Evolutionary conservation across 1,284 basidiomycete genomes (phyloP).

Genomic region (Puccinia sorghi): DNA sequence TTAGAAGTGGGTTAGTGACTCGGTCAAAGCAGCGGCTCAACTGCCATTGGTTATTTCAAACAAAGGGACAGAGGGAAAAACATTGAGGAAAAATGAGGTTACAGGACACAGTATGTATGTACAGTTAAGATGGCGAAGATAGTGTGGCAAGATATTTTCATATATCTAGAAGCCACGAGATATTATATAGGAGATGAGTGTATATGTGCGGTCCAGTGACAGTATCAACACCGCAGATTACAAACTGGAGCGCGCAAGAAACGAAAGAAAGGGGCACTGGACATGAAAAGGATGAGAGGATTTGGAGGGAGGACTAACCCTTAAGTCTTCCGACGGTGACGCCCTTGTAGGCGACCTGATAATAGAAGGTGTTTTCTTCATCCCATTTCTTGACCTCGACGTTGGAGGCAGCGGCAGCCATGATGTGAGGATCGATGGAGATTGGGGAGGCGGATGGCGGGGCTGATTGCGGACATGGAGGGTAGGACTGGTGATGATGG

Average conservation of each 20-base stretch:
- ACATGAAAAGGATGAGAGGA: too few species aligned
- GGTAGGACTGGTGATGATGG: neutral
- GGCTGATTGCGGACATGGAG: constrained; percentile 11
- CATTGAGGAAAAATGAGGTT: too few species aligned
- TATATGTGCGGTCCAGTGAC: too few species aligned
- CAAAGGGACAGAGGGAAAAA: too few species aligned
- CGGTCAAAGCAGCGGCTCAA: neutral
- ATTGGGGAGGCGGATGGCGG: neutral
- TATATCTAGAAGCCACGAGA: too few species aligned
- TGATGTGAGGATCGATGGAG: constrained; percentile 24
- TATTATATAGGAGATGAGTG: too few species aligned
- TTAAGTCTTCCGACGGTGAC: constrained; percentile 25
- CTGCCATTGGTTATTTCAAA: neutral
- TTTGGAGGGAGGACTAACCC: constrained; percentile 1
- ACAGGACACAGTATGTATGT: too few species aligned
- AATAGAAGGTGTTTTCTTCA: constrained; percentile 36
- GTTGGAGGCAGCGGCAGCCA: constrained; percentile 8
- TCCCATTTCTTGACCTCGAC: constrained; percentile 47
- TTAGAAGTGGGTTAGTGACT: neutral
- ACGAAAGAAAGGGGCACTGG: neutral
- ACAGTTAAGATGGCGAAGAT: too few species aligned
- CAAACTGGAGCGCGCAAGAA: neutral
- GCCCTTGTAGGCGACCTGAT: constrained; percentile 30
- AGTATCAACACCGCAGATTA: too few species aligned
- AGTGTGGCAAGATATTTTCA: too few species aligned